A percentile compares a stretch with the other conserved stretches of the same genome.
phyloP scores from a whole-genome alignment of 2,329 filamentous ascomycete genomes.

The Cercospora janseana region DNA sequence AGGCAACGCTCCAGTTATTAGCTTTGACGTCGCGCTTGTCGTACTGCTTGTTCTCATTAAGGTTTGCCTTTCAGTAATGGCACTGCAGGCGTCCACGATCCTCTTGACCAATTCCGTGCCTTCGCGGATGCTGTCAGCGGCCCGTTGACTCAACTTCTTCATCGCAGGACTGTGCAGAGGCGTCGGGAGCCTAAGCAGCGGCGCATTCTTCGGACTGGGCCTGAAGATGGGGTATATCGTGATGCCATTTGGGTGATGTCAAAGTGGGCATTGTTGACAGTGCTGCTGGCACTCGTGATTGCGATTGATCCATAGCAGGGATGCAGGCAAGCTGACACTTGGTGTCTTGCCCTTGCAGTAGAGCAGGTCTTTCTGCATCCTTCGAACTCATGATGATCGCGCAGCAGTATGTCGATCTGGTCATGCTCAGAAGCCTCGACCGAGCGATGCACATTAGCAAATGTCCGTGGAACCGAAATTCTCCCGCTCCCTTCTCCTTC shows the following conservation, averaged over 20 bases:
- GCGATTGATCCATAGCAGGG: background rate
- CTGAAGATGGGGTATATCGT: background rate
- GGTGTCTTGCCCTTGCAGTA: no score
- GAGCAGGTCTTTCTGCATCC: no score
- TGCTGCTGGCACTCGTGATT: background rate
- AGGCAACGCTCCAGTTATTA: background rate
- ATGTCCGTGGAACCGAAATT: no score
- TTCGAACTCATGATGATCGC: slow-evolving; percentile 1
- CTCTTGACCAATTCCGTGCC: background rate
- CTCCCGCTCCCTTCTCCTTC: background rate
- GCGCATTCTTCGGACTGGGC: background rate
- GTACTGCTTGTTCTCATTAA: background rate
- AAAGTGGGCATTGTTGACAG: background rate
- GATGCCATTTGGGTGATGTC: background rate
- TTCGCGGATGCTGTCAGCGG: background rate
- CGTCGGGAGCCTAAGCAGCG: background rate
- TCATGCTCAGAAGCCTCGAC: background rate
- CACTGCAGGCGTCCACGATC: background rate
- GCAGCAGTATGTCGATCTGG: background rate
- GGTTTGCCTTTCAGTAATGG: background rate
- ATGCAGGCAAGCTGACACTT: background rate
- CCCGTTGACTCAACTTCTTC: background rate
- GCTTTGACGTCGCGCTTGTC: background rate
- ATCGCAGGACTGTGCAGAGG: background rate
- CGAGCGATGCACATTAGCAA: background rate